phyloP scores from a whole-genome alignment of 148 eudicot species.

The Chenopodium album region DNA sequence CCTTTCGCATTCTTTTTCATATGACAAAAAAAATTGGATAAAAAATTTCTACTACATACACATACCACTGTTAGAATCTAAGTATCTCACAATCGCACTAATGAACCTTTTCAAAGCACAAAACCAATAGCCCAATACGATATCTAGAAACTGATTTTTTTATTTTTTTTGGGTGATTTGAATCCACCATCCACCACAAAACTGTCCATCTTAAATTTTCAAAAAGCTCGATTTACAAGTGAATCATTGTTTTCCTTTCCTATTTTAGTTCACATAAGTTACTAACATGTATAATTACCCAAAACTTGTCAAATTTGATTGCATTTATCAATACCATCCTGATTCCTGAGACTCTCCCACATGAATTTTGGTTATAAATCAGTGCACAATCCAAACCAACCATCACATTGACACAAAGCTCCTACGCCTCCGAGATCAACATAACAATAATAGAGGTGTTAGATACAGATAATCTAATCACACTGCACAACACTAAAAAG shows the following conservation, averaged over 20 bases:
- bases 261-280: background rate
- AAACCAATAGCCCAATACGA: too few relatives aligned
- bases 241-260: background rate
- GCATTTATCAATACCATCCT: background rate
- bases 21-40: background rate
- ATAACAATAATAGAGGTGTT: background rate
- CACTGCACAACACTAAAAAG: constrained; percentile 6
- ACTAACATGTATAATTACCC: background rate
- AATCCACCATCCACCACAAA: too few relatives aligned
- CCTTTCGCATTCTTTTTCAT: background rate
- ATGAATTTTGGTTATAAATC: background rate
- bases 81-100: background rate
- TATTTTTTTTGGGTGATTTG: background rate
- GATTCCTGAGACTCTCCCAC: background rate
- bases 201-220: background rate
- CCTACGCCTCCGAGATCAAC: background rate
- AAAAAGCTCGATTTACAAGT: background rate
- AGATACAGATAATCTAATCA: background rate
- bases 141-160: background rate
- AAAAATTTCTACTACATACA: background rate
- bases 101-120: background rate
- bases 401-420: background rate
- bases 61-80: background rate
- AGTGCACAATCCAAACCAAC: background rate
- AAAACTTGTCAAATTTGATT: background rate